Conservation (phyloP, 1,284 basidiomycete genomes). For the Ceratobasidium theobromae region DNA sequence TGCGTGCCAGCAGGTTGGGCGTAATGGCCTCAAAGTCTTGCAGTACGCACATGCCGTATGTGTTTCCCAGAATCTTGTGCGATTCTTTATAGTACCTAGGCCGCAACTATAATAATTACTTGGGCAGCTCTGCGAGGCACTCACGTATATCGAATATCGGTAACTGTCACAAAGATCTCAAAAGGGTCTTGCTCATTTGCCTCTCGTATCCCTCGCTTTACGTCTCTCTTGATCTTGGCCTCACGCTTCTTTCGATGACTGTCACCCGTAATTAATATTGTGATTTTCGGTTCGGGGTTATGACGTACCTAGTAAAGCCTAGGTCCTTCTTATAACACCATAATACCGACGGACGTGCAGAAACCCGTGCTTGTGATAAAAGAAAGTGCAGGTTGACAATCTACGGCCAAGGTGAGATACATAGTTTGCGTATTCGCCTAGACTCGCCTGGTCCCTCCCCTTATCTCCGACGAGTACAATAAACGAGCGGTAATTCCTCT, state of each 20-base stretch:
- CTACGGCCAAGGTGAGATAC: slow-evolving; percentile 44
- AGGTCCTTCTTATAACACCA: slow-evolving; percentile 99
- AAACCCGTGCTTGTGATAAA: slow-evolving; percentile 86
- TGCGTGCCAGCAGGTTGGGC: slow-evolving; percentile 93
- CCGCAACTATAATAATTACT: slow-evolving; percentile 24
- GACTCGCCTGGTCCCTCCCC: slow-evolving; percentile 81
- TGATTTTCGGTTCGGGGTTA: slow-evolving; percentile 39
- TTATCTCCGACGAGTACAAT: slow-evolving; percentile 97
- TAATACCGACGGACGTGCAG: slow-evolving; percentile 85
- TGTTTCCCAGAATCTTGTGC: slow-evolving; percentile 94
- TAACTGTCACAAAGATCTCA: slow-evolving; percentile 98
- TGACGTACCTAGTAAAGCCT: slow-evolving; percentile 81
- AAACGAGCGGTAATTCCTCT: slow-evolving; percentile 91
- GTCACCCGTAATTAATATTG: slow-evolving; percentile 40
- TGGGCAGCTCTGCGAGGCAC: slow-evolving; percentile 41
- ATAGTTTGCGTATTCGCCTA: neutral
- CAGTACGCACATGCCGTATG: slow-evolving; percentile 95
- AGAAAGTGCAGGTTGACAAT: slow-evolving; percentile 96
- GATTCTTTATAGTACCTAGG: slow-evolving; percentile 89
- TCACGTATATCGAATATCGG: slow-evolving; percentile 95
- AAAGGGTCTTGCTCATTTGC: slow-evolving; percentile 96
- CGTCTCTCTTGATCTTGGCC: slow-evolving; percentile 91
- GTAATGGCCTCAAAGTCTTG: slow-evolving; percentile 99
- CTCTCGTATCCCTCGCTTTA: slow-evolving; percentile 91
- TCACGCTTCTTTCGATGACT: slow-evolving; percentile 97